Conservation (phyloP, 352 stramenopile species). For the Phytophthora colocasiae region DNA sequence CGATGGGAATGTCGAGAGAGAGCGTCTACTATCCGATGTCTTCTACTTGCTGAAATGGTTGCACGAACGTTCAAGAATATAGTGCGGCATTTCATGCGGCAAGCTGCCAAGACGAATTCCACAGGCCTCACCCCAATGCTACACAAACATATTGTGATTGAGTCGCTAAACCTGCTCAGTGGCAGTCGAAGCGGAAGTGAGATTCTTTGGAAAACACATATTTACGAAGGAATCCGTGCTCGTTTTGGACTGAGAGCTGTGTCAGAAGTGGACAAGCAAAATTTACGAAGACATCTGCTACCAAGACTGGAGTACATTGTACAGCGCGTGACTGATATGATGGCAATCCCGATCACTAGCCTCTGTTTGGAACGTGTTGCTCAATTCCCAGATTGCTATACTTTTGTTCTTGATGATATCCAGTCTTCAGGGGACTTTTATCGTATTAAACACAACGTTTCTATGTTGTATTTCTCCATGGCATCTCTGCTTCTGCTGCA, state of each 20-base stretch:
- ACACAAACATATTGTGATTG: constrained; percentile 57
- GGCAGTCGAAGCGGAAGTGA: constrained; percentile 67
- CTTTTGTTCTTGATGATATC: constrained; percentile 85
- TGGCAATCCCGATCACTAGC: constrained; percentile 56
- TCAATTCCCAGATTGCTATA: constrained; percentile 66
- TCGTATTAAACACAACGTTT: constrained; percentile 86
- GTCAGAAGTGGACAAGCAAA: constrained; percentile 81
- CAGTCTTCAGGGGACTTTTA: constrained; percentile 36
- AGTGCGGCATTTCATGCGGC: constrained; percentile 76
- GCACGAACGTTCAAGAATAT: constrained; percentile 90
- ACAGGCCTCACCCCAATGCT: constrained; percentile 54
- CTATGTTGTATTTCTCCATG: constrained; percentile 88
- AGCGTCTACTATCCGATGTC: constrained; percentile 56
- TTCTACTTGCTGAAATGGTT: constrained; percentile 89
- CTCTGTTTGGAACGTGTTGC: constrained; percentile 54
- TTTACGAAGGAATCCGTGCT: constrained; percentile 78
- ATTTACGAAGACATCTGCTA: constrained; percentile 66
- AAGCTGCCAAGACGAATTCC: constrained; percentile 33
- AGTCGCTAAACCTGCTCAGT: constrained; percentile 75
- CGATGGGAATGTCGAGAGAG: constrained; percentile 66
- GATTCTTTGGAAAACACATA: constrained; percentile 70
- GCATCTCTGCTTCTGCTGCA: constrained; percentile 84
- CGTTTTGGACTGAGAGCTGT: constrained; percentile 76
- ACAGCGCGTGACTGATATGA: constrained; percentile 53
- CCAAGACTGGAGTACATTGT: constrained; percentile 64